Evolutionary conservation across 352 stramenopile genomes (phyloP).

Genomic region (Phytophthora ohioensis): DNA sequence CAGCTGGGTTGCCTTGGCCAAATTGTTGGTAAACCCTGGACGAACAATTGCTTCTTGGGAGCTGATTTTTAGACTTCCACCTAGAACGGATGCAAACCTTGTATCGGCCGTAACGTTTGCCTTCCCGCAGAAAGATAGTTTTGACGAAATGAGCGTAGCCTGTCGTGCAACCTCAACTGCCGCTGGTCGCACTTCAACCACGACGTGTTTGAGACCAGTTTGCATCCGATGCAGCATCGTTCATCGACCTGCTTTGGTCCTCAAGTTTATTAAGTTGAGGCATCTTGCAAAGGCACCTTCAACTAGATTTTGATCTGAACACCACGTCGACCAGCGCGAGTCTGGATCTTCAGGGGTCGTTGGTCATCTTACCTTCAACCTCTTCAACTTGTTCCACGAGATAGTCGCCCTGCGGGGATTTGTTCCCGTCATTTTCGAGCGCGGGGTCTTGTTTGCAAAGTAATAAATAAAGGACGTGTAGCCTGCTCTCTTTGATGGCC

Average conservation of each 20-base stretch:
- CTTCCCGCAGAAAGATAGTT: conserved; percentile 15
- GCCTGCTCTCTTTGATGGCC: too few species aligned
- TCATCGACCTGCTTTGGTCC: too few species aligned
- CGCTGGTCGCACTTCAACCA: conserved; percentile 11
- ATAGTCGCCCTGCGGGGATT: too few species aligned
- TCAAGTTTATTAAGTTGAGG: too few species aligned
- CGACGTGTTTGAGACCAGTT: neutral
- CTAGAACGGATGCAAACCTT: neutral
- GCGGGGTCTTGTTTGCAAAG: too few species aligned
- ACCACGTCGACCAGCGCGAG: conserved; percentile 2
- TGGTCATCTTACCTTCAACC: conserved; percentile 8
- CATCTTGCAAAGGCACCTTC: too few species aligned
- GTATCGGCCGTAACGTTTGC: conserved; percentile 4
- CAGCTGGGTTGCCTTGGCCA: too few species aligned
- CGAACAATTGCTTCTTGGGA: too few species aligned
- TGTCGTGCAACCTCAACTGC: conserved; percentile 2
- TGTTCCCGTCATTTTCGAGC: neutral
- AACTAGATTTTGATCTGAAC: neutral
- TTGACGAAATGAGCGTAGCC: conserved; percentile 2
- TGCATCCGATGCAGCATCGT: neutral
- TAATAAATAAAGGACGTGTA: too few species aligned
- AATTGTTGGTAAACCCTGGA: too few species aligned
- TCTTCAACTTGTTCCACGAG: conserved; percentile 2
- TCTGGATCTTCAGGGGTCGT: conserved; percentile 1
- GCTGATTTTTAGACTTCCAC: too few species aligned